A percentile compares a stretch with the other conserved stretches of the same genome.
These are phyloP conservation scores for Schizochytrium sp. DNA, from an alignment of 108 stramenopile species.

Conservation along the genomic window DNA sequence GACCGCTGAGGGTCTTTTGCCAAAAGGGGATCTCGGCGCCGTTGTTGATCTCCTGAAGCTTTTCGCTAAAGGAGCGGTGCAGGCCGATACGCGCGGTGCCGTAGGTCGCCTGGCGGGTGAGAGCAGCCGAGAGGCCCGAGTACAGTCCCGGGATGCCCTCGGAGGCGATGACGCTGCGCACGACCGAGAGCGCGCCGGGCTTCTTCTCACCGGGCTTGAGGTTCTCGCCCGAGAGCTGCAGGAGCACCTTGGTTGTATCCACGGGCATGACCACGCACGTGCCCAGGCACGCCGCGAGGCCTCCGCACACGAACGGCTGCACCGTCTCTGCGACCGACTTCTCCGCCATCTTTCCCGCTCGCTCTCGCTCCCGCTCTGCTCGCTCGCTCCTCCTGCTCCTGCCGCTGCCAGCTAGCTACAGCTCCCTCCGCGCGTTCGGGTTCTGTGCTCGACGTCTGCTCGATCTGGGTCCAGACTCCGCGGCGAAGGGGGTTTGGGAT, in stretches of 20 bases:
- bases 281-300: slow-evolving; percentile 87
- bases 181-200: neutral
- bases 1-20: slow-evolving; percentile 76
- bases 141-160: neutral
- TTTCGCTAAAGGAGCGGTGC: slow-evolving; percentile 83
- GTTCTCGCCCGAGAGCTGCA: neutral
- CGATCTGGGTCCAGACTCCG: too few species aligned
- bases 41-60: slow-evolving; percentile 62
- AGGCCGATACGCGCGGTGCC: slow-evolving; percentile 97
- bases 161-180: neutral
- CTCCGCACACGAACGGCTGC: slow-evolving; percentile 58
- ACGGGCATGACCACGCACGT: slow-evolving; percentile 85
- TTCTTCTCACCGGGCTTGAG: neutral
- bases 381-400: too few species aligned
- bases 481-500: too few species aligned
- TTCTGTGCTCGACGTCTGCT: too few species aligned
- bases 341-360: neutral
- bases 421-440: too few species aligned
- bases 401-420: too few species aligned
- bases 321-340: slow-evolving; percentile 27
- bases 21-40: slow-evolving; percentile 75
- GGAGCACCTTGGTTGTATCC: slow-evolving; percentile 80
- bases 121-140: slow-evolving; percentile 71
- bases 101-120: slow-evolving; percentile 93
- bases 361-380: too few species aligned